A percentile compares a stretch with the other conserved stretches of the same genome.
phyloP scores from a whole-genome alignment of 352 stramenopile species.

The Phytophthora tubulina region DNA sequence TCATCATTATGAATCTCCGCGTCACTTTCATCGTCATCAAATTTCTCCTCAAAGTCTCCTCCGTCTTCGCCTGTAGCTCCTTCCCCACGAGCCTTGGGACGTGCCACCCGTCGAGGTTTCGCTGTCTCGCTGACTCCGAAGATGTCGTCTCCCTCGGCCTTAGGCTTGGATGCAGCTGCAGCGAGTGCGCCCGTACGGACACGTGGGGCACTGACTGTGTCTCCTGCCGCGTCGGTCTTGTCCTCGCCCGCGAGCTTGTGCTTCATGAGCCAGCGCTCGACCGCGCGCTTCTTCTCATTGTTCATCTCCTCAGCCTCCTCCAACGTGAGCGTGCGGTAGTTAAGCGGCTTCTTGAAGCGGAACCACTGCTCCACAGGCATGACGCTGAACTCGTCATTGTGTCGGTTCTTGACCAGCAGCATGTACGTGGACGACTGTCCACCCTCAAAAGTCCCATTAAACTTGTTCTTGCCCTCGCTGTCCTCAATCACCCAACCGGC shows the following conservation, averaged over 20 bases:
- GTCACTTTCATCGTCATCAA: constrained; percentile 90
- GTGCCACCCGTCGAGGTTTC: constrained; percentile 56
- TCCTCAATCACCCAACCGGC: constrained; percentile 89
- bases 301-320: constrained; percentile 89
- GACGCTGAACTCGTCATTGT: constrained; percentile 90
- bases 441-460: constrained; percentile 83
- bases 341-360: constrained; percentile 90
- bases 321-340: constrained; percentile 86
- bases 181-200: constrained; percentile 75
- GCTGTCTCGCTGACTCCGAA: constrained; percentile 69
- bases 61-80: constrained; percentile 83
- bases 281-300: constrained; percentile 90
- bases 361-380: constrained; percentile 92
- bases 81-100: constrained; percentile 60
- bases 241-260: constrained; percentile 87
- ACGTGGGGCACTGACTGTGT: constrained; percentile 71
- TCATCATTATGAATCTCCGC: constrained; percentile 83
- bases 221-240: constrained; percentile 58
- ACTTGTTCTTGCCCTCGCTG: constrained; percentile 85
- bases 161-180: constrained; percentile 39
- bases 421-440: constrained; percentile 89
- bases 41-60: constrained; percentile 90
- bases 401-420: constrained; percentile 87
- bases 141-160: constrained; percentile 64
- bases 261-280: constrained; percentile 91